Evolutionary conservation across 495 filamentous ascomycete genomes (phyloP).

Genomic region (Parathielavia hyrcaniae): DNA sequence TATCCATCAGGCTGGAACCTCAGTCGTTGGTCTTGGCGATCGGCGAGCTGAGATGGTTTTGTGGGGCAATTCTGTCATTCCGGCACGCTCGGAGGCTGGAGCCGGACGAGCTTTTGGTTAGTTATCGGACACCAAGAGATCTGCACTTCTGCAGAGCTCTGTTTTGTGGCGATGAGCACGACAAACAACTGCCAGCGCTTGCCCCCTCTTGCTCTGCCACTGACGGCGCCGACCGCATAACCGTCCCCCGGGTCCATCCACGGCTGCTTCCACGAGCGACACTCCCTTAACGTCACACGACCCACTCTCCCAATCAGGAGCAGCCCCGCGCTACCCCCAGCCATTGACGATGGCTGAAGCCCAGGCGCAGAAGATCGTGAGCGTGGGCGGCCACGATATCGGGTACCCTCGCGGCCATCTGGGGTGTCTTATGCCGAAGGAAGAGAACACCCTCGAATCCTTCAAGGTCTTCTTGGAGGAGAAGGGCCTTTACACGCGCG

Average conservation of each 20-base stretch:
- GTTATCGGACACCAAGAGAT: background rate
- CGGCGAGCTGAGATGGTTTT: too few species aligned
- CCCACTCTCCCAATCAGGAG: background rate
- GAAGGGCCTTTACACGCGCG: slow-evolving; percentile 59
- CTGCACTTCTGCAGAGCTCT: background rate
- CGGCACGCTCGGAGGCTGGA: slow-evolving; percentile 4
- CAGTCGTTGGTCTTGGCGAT: background rate
- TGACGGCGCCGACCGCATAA: background rate
- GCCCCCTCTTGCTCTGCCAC: background rate
- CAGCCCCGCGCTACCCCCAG: background rate
- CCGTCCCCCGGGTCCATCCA: background rate
- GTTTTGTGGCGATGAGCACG: background rate
- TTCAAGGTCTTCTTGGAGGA: slow-evolving; percentile 64
- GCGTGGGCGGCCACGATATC: slow-evolving; percentile 37
- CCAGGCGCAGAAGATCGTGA: slow-evolving; percentile 20
- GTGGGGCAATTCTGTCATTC: slow-evolving; percentile 1
- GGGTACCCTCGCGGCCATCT: slow-evolving; percentile 62
- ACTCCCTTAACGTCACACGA: background rate
- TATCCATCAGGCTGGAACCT: too few species aligned
- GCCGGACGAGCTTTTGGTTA: background rate
- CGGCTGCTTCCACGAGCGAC: too few species aligned
- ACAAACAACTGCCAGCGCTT: background rate
- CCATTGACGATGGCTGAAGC: slow-evolving; percentile 8
- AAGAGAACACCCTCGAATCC: slow-evolving; percentile 55
- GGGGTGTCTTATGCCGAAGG: slow-evolving; percentile 61